Evolutionary conservation across 225 moss, liverwort and hornwort genomes (phyloP).

Genomic region (Pleurozium schreberi): DNA sequence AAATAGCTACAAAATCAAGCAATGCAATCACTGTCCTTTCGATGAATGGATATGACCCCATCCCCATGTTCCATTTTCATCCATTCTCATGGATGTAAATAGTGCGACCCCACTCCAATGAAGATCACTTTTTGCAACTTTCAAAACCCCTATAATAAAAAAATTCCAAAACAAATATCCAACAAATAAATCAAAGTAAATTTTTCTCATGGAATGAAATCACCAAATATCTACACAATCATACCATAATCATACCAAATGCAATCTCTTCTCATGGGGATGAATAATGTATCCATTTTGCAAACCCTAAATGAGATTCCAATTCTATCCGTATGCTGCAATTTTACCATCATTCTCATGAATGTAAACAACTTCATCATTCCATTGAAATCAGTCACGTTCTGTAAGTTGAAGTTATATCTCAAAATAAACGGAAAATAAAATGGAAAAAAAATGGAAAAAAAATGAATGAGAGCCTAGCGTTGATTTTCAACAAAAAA

Average conservation of each 20-base stretch:
- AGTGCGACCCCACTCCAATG: rapidly evolving
- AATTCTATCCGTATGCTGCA: neutral
- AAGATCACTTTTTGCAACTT: neutral
- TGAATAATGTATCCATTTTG: neutral
- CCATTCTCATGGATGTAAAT: neutral
- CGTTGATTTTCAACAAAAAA: neutral
- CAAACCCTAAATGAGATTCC: neutral
- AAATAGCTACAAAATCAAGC: neutral
- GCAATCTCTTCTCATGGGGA: rapidly evolving
- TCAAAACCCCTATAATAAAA: neutral
- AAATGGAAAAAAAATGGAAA: neutral
- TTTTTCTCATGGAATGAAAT: neutral
- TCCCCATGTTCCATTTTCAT: neutral
- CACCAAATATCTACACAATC: neutral
- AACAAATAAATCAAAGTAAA: neutral
- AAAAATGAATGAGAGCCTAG: no score
- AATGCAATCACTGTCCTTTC: rapidly evolving
- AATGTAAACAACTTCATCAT: neutral
- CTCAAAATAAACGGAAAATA: neutral
- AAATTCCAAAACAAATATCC: neutral
- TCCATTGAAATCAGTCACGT: neutral
- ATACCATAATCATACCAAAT: neutral
- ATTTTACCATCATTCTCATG: neutral
- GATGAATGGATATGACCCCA: neutral
- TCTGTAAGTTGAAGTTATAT: neutral